phyloP scores from a whole-genome alignment of 805 yeast genomes.

The Alloascoidea africana region DNA sequence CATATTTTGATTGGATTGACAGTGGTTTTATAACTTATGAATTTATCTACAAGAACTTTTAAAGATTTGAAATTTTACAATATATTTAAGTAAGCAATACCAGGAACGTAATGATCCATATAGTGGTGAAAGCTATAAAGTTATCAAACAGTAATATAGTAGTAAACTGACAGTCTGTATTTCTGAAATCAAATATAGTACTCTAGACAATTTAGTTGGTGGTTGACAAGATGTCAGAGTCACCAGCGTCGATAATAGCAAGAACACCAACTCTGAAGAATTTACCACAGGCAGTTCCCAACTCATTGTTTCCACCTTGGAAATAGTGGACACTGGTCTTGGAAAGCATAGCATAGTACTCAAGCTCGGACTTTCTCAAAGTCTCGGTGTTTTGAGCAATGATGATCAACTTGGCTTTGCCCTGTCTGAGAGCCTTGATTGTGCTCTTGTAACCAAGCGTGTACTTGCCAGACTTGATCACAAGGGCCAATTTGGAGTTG shows the following conservation, averaged over 20 bases:
- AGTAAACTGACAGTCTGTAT: too few species aligned
- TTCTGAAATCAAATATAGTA: too few species aligned
- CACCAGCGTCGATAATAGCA: conserved; percentile 97
- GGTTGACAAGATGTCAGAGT: conserved; percentile 87
- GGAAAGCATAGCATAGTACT: conserved; percentile 99
- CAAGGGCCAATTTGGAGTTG: conserved; percentile 96
- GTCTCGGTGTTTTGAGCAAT: conserved; percentile 99
- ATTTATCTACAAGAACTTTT: too few species aligned
- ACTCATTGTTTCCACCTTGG: conserved; percentile 99
- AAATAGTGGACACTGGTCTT: conserved; percentile 96
- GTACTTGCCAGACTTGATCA: conserved; percentile 98
- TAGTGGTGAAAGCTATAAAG: too few species aligned
- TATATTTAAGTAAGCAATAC: too few species aligned
- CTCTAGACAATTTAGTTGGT: too few species aligned
- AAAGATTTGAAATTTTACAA: too few species aligned
- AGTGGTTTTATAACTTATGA: too few species aligned
- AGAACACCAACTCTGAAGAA: conserved; percentile 99
- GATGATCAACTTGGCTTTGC: conserved; percentile 96
- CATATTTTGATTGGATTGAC: too few species aligned
- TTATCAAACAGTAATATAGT: too few species aligned
- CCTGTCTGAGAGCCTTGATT: conserved; percentile 95
- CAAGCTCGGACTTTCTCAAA: conserved; percentile 98
- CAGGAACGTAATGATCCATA: too few species aligned
- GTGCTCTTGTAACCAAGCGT: conserved; percentile 99
- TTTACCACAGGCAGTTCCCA: conserved; percentile 99